Evolutionary conservation across 306 rosid genomes (phyloP), one percentile per base, ranked within the genome.

Genomic region (Trichosanthes truncata): DNA sequence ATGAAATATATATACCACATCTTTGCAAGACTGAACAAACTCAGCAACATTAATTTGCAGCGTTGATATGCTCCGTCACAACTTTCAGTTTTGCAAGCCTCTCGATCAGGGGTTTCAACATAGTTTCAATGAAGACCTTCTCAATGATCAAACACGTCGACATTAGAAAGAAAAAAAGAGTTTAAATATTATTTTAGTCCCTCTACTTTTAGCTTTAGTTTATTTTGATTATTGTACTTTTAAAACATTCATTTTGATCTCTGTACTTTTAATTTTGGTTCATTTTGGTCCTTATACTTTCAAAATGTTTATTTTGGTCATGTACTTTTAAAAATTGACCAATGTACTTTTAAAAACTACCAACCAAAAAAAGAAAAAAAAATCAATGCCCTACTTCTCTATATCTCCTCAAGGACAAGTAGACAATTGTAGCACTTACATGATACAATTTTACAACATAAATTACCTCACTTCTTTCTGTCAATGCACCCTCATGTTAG

Each of bases 1-100:
- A 82, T 26, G 77, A 26, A 43, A 33, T 69, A 71, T 26, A 4
- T 49, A 76, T 10, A 87, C 97, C 93, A 86, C 93, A 86, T 87
- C 91, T 80, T 85, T 84, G 83, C 90, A 90, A 65, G 98, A 90
- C 83, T 85, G 82, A 38, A 92, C 92, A 85, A 92, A 94, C 23
- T 74, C 84, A 83, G 83, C 97, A 33, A 94, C 98, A n/a, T n/a
- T n/a, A n/a, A 84, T 94, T 93, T 84, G 81, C 75, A 31, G 97
- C 92, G 82, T 96, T 94, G 79, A 94, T 84, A 84, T 94, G 98
- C 87, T 94, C 96, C 98, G 92, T 92, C 83, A 92, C 97, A 67
- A 94, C 87, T 89, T 88, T 92, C 81, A 92, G 85, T 40, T 84
- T 84, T 5, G 98, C 96, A 90, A 92, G 97, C 92, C 86, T 90